Base-by-base conservation (phyloP, 768 basidiomycete species). In the Agrocybe chaxingu region DNA sequence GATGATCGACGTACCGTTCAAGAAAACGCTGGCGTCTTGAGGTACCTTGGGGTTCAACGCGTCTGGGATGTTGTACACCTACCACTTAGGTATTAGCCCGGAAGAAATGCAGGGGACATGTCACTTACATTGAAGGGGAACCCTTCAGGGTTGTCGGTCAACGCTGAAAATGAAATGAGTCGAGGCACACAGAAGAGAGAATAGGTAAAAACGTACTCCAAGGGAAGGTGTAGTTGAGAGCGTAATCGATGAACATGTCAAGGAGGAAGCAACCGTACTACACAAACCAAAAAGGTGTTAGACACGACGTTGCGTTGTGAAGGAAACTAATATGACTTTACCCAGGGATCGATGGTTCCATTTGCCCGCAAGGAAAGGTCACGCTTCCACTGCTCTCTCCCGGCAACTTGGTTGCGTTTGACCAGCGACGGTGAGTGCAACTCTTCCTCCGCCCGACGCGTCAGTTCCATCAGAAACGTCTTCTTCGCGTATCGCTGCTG, bases 161-260 rank as follows among this genome's bases (percentile, higher is more conserved):
- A 52, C 45, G 53, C 64, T 69, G 43, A 31, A 36, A 51, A 37
- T 29, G 18, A 50, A 33, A 9, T 19, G 40, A 11, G 30, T 42
- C 7, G 8, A 43, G 8, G 18, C 8, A 7, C 10, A 55, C 44
- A 53, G n/a, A 19, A 9, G 16, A 18, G 2, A 5, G 30, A n/a
- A 45, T 30, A 38, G 7, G 47, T 38, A 36, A 30, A 34, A 2
- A 64, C 74, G 16, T 67, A 80, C 76, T 76, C 76, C 75, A 80
- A 1, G 87, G 87, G 60, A 74, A 81, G 0, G 87, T 85, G 59
- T 74, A 88, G 60, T 89, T 90, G 51, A 81, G 45, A 11, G 86
- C 84, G 55, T 89, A 89, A 65, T 89, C 87, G 31, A 85, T 58
- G 66, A 84, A 77, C 68, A 84, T 80, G 50, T 82, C 78, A 42